Conservation (phyloP, 1,139 yeast species). For the Tardiomyces depauwii region DNA sequence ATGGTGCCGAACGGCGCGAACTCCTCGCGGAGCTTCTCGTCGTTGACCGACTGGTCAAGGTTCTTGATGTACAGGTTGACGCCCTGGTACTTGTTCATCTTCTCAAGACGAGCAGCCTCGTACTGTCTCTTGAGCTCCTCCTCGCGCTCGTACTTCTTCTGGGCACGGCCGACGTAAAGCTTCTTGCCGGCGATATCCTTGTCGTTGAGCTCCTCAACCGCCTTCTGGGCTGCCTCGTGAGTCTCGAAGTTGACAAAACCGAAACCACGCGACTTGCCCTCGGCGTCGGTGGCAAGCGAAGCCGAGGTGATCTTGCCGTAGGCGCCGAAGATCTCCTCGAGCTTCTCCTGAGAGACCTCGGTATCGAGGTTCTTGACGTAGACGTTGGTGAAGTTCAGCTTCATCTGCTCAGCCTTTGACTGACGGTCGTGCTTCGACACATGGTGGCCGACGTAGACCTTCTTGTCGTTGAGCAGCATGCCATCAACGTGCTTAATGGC, state of each 20-base stretch:
- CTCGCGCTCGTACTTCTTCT: slow-evolving; percentile 95
- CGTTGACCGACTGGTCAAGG: slow-evolving; percentile 87
- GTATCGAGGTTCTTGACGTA: slow-evolving; percentile 82
- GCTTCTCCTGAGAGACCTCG: slow-evolving; percentile 59
- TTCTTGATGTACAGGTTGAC: slow-evolving; percentile 95
- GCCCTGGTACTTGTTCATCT: slow-evolving; percentile 92
- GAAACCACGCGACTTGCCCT: slow-evolving; percentile 90
- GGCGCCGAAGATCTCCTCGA: slow-evolving; percentile 59
- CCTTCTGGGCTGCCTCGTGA: slow-evolving; percentile 83
- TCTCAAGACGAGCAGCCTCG: slow-evolving; percentile 88
- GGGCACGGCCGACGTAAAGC: slow-evolving; percentile 97
- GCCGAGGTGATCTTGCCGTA: slow-evolving; percentile 81
- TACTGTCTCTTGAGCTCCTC: slow-evolving; percentile 94
- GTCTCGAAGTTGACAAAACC: slow-evolving; percentile 87
- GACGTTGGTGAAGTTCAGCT: slow-evolving; percentile 90
- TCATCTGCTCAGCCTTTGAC: slow-evolving; percentile 83
- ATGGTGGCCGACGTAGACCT: slow-evolving; percentile 94
- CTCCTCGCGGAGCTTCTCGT: slow-evolving; percentile 85
- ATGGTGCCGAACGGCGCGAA: slow-evolving; percentile 89
- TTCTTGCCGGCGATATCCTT: slow-evolving; percentile 62
- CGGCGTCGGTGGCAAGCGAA: slow-evolving; percentile 69
- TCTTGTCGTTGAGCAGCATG: slow-evolving; percentile 95
- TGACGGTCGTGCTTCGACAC: slow-evolving; percentile 90
- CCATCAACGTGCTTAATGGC: slow-evolving; percentile 98
- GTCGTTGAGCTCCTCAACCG: slow-evolving; percentile 89